phyloP scores from a whole-genome alignment of 2,329 filamentous ascomycete species.

The Acarospora socialis region DNA sequence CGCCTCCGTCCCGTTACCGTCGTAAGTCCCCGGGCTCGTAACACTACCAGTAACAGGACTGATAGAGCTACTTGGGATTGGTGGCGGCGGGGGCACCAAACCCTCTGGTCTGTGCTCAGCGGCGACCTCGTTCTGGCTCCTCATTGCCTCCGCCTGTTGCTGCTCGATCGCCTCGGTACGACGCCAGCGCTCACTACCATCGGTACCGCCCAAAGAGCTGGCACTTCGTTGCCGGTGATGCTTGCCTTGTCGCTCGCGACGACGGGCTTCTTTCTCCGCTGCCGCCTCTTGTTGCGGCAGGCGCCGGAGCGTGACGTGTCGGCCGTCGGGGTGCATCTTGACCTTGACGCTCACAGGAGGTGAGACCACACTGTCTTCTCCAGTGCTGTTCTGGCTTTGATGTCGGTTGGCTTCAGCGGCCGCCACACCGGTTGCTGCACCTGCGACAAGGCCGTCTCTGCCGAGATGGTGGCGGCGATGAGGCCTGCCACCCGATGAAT shows the following conservation, averaged over 20 bases:
- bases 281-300: slow-evolving; percentile 49
- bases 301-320: slow-evolving; percentile 47
- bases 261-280: slow-evolving; percentile 36
- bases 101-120: slow-evolving; percentile 17
- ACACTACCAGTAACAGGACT: slow-evolving; percentile 28
- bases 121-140: slow-evolving; percentile 24
- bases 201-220: slow-evolving; percentile 15
- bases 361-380: slow-evolving; percentile 34
- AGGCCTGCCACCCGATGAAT: slow-evolving; percentile 17
- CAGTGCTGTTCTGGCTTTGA: slow-evolving; percentile 20
- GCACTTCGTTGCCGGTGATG: slow-evolving; percentile 11
- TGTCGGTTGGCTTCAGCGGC: slow-evolving; percentile 15
- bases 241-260: slow-evolving; percentile 3
- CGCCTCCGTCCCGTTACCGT: slow-evolving; percentile 21
- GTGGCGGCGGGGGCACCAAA: slow-evolving; percentile 15
- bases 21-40: slow-evolving; percentile 30
- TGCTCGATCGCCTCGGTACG: slow-evolving; percentile 36
- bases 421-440: slow-evolving; percentile 20
- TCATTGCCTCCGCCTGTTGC: slow-evolving; percentile 30
- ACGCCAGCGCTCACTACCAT: slow-evolving; percentile 28
- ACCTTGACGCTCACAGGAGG: slow-evolving; percentile 51
- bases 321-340: slow-evolving; percentile 49
- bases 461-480: slow-evolving; percentile 15
- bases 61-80: slow-evolving; percentile 26
- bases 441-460: slow-evolving; percentile 19